Base-by-base conservation (phyloP, 306 rosid species). In the Ormosia semicastrata region DNA sequence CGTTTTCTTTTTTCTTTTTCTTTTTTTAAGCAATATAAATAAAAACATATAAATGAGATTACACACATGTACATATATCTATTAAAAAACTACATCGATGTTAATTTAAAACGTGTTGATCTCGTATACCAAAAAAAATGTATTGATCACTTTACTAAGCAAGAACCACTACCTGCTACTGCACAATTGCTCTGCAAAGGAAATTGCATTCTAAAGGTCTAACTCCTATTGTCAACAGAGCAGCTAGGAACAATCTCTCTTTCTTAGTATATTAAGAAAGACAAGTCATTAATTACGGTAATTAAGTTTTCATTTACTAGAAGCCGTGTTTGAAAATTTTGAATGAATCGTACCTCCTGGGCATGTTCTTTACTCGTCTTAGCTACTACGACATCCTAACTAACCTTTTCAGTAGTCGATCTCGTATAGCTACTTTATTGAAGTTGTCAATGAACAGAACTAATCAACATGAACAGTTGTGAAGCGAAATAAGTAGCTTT, bases 371-470 rank as follows among this genome's bases (percentile, higher is more conserved):
- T 53, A 47, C 40, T 67, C 39, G 29, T 39, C 41, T 40, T 40
- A 14, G 29, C 24, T 24, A 24, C 18, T 15, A 66, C 14, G 40
- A 36, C 18, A 24, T 7, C n/a, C 18, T 10, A 44, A 24, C 73
- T 39, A 43, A 68, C 71, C 50, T 66, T 34, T 15, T 34, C 34
- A 3, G 50, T 15, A 37, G 30, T 67, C 36, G 15, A 43, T 67
- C 53, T 66, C 36, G 53, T 8, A 18, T 40, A 66, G 33, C 70
- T n/a, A 66, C 32, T 17, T 9, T 32, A 67, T 68, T 67, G 76
- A 67, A 67, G 39, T 13, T 14, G 75, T 78, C 82, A 78, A 78
- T 7, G 37, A 78, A 37, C 66, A 2, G 57, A 66, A 54, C 30
- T n/a, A 66, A 40, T 60, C 49, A 3, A 49, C 43, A 13, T 24